A percentile compares a stretch with the other conserved stretches of the same genome.
phyloP scores from a whole-genome alignment of 495 filamentous ascomycete species.

The Poronia punctata region DNA sequence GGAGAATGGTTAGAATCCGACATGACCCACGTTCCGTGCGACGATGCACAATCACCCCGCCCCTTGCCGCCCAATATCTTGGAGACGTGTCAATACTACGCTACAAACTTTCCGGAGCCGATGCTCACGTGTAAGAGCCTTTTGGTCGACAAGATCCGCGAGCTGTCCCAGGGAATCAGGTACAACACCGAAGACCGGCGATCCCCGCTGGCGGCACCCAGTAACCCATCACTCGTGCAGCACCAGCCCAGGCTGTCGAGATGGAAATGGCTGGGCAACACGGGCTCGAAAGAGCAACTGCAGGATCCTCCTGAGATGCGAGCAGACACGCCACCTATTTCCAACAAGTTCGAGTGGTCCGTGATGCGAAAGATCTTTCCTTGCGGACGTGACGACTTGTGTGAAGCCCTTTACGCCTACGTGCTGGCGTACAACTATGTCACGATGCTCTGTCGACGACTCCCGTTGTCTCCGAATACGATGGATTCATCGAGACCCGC shows the following conservation, averaged over 20 bases:
- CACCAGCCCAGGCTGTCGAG: conserved; percentile 17
- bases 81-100: conserved; percentile 17
- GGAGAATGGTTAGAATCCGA: conserved; percentile 21
- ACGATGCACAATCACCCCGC: conserved; percentile 1
- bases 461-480: conserved; percentile 12
- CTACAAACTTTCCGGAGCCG: conserved; percentile 30
- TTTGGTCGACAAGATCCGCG: conserved; percentile 40
- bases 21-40: conserved; percentile 2
- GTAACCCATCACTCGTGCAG: too few species aligned
- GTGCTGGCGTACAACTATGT: conserved; percentile 58
- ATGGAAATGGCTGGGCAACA: conserved; percentile 18
- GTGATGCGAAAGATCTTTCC: conserved; percentile 56
- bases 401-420: conserved; percentile 58
- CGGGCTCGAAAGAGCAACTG: conserved; percentile 1
- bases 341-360: conserved; percentile 25
- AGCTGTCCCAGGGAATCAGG: conserved; percentile 36
- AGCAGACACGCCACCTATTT: not conserved
- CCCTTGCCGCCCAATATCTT: conserved; percentile 14
- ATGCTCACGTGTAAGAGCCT: conserved; percentile 40
- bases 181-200: conserved; percentile 18
- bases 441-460: conserved; percentile 32
- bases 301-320: conserved; percentile 11
- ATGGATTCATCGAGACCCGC: conserved; percentile 12
- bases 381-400: conserved; percentile 44
- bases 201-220: too few species aligned